These are phyloP conservation scores for Coniferiporia weirii DNA, from an alignment of 1,284 basidiomycete species.

Conservation along the genomic window DNA sequence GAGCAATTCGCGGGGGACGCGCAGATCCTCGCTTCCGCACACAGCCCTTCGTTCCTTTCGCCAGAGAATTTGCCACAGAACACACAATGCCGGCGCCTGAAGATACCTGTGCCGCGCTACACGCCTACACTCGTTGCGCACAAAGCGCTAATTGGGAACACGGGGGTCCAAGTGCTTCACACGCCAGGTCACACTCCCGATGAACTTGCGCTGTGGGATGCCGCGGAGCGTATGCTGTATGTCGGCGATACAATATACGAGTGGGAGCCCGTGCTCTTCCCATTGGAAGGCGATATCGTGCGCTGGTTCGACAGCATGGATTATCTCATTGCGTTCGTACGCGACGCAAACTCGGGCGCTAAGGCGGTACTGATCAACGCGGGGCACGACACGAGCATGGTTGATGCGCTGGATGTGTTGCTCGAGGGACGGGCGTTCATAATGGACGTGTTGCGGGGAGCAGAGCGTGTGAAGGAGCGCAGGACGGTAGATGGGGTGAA, in stretches of 20 bases:
- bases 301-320: constrained; percentile 43
- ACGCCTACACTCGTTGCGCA: too few relatives aligned
- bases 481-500: constrained; percentile 34
- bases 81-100: too few relatives aligned
- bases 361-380: constrained; percentile 35
- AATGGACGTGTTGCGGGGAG: constrained; percentile 23
- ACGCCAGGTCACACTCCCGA: constrained; percentile 33
- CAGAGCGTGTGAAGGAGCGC: constrained; percentile 33
- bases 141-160: too few relatives aligned
- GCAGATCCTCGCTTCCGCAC: too few relatives aligned
- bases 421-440: too few relatives aligned
- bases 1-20: too few relatives aligned
- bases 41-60: too few relatives aligned
- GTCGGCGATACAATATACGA: constrained; percentile 55
- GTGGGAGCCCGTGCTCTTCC: constrained; percentile 47
- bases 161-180: too few relatives aligned
- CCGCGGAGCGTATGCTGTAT: constrained; percentile 47
- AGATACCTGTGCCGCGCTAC: too few relatives aligned
- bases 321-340: constrained; percentile 36
- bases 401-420: too few relatives aligned
- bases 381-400: constrained; percentile 39
- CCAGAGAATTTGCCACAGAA: too few relatives aligned
- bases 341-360: constrained; percentile 19
- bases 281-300: constrained; percentile 44
- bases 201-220: constrained; percentile 44